Base-by-base conservation (phyloP, 2,329 filamentous ascomycete species). In the Trichophyton mentagrophytes region DNA sequence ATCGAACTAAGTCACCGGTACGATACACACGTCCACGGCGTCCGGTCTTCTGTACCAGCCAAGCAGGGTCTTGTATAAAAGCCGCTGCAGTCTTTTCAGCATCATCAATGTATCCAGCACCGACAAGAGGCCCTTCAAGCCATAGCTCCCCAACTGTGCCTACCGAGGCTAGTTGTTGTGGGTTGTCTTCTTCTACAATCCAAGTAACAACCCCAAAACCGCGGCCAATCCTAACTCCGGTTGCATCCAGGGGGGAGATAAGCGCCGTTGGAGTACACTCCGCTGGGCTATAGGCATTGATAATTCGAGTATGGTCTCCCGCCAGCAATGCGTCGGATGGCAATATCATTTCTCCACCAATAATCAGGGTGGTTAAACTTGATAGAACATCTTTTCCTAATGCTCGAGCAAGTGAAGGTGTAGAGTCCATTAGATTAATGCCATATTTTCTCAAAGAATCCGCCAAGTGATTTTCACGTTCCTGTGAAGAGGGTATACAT, bases 381-480 rank as follows among this genome's bases (percentile, higher is more conserved):
- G 74, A 71, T 1, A 77, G 69, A 3, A 73, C 70, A 6, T 69
- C 64, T 0, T 71, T 73, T 4, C 67, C 62, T 3, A 77, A 61
- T 2, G 73, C 64, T 2, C 70, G 64, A 0, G 80, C 80, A 15
- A 85, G 73, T 0, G 80, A 74, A 0, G 82, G 78, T 0, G 82
- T 85, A 68, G 85, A 77, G 66, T 81, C 79, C 0, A 75, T 78
- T 74, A 75, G 77, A 30, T 74, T 74, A 78, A 49, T 22, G 5
- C 46, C 59, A 13, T 36, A 61, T 55, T 15, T 33, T 15, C 11
- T 47, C 27, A 27, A 62, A 44, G 15, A 27, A 11, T 6, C 44
- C 0, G 51, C 38, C 7, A 81, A 71, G 55, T 77, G 73, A 61
- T 76, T 76, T 17, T 60, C 25, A 13, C 61, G 33, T 7, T 82